A percentile compares a stretch with the other conserved stretches of the same genome.
Evolutionary conservation across 23 red algal genomes (phyloP).

Genomic region (Gracilariopsis chorda): DNA sequence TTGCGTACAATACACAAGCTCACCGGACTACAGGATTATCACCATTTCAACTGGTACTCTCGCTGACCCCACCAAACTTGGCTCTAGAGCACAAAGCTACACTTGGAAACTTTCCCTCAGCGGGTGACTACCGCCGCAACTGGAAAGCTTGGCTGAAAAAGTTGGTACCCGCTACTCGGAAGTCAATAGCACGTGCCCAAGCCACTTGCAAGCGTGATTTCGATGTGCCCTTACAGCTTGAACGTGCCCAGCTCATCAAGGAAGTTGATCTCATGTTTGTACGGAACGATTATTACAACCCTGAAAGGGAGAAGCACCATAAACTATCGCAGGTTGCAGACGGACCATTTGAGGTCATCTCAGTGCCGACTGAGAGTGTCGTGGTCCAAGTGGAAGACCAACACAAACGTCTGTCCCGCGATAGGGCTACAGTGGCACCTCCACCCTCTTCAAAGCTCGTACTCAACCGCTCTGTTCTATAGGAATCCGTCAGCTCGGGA

Average conservation of each 20-base stretch:
- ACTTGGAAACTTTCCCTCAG: too few relatives aligned
- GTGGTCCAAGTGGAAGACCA: background rate
- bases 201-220: background rate
- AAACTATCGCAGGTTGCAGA: background rate
- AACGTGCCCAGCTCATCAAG: background rate
- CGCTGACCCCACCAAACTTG: background rate
- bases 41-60: background rate
- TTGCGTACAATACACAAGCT: background rate
- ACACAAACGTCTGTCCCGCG: too few relatives aligned
- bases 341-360: background rate
- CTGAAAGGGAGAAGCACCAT: background rate
- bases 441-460: too few relatives aligned
- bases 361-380: background rate
- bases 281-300: background rate
- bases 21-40: background rate
- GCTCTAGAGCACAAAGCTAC: background rate
- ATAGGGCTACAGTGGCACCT: too few relatives aligned
- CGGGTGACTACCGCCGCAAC: too few relatives aligned
- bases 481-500: too few relatives aligned
- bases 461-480: too few relatives aligned
- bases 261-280: background rate
- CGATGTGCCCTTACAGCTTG: background rate
- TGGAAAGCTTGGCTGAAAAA: background rate
- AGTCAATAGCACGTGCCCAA: background rate
- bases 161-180: background rate